phyloP scores from a whole-genome alignment of 441 rosid genomes.

The Pelargonium myrrhifolium region DNA sequence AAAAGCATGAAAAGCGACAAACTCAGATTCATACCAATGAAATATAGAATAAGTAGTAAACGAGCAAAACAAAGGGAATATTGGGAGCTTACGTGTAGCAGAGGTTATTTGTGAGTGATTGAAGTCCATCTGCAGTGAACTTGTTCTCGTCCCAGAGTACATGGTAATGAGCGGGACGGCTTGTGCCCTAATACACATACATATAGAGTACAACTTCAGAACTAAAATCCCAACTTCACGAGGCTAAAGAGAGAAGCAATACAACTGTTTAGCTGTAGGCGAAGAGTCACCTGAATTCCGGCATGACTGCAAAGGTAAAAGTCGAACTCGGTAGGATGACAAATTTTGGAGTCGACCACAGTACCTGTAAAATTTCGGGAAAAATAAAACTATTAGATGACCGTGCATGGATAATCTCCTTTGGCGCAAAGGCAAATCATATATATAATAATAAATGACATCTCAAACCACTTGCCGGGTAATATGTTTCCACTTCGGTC shows the following conservation, averaged over 20 bases:
- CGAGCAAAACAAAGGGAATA: neutral
- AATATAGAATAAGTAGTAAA: neutral
- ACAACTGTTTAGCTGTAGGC: no score
- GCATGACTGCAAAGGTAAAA: constrained; percentile 96
- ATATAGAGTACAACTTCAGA: neutral
- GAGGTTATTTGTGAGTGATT: constrained; percentile 88
- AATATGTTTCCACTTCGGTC: constrained; percentile 84
- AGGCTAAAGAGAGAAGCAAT: no score
- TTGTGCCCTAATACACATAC: no score
- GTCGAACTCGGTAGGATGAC: constrained; percentile 90
- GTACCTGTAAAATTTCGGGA: constrained; percentile 46
- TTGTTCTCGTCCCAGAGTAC: constrained; percentile 99
- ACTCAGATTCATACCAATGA: neutral
- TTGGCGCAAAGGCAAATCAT: neutral
- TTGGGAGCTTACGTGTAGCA: constrained; percentile 49
- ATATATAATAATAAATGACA: neutral
- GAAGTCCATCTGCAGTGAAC: constrained; percentile 93
- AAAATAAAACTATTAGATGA: no score
- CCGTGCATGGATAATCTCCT: neutral
- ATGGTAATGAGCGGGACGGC: constrained; percentile 84
- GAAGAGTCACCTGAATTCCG: constrained; percentile 73
- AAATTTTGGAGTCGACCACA: constrained; percentile 83
- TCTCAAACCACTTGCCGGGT: constrained; percentile 41
- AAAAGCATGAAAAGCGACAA: neutral
- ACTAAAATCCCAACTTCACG: no score